These are phyloP conservation scores for Fraxinus dipetala DNA, from an alignment of 305 asterid species.

Conservation along the genomic window DNA sequence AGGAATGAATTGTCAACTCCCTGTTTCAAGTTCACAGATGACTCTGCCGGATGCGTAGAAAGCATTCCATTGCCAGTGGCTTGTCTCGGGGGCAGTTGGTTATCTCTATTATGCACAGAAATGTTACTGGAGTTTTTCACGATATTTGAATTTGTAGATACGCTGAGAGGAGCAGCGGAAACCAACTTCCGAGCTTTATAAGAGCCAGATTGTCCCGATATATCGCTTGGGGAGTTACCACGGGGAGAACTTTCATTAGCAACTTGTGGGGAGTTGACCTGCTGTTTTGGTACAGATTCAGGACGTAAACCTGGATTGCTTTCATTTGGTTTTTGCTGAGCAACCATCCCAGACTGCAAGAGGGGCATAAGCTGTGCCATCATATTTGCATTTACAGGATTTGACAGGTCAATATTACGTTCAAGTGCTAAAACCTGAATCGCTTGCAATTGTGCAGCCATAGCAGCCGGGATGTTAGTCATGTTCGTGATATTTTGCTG, in stretches of 20 bases:
- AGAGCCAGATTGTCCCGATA: constrained; percentile 77
- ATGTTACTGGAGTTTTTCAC: constrained; percentile 47
- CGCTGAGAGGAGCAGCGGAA: constrained; percentile 52
- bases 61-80: constrained; percentile 67
- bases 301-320: constrained; percentile 50
- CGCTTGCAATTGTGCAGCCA: constrained; percentile 95
- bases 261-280: constrained; percentile 57
- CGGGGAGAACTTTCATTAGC: constrained; percentile 78
- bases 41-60: constrained; percentile 47
- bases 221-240: constrained; percentile 79
- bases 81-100: constrained; percentile 74
- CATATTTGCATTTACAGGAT: constrained; percentile 80
- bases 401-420: constrained; percentile 83
- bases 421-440: constrained; percentile 89
- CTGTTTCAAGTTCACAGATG: constrained; percentile 59
- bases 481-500: constrained; percentile 65
- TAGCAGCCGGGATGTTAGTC: constrained; percentile 54
- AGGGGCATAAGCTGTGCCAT: constrained; percentile 73
- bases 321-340: constrained; percentile 77
- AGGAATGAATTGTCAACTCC: constrained; percentile 53
- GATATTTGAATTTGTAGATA: constrained; percentile 43
- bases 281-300: constrained; percentile 59
- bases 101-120: constrained; percentile 61
- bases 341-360: constrained; percentile 79
- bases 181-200: constrained; percentile 71